Evolutionary conservation across 192 early-diverging fungal genomes (phyloP).

Genomic region (Chytriomyces confervae): DNA sequence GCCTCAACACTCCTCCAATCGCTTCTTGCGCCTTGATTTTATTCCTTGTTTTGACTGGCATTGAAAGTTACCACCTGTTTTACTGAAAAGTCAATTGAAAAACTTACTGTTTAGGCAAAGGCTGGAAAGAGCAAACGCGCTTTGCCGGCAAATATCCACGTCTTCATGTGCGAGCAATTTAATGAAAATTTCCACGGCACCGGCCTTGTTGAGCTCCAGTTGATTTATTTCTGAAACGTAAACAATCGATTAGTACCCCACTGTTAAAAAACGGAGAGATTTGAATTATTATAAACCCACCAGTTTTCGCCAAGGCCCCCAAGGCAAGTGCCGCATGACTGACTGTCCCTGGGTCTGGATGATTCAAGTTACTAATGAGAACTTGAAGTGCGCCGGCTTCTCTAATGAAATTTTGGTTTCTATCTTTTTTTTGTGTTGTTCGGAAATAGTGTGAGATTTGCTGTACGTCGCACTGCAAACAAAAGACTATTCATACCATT

Average conservation of each 20-base stretch:
- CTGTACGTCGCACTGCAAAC: background rate
- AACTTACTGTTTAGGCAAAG: constrained; percentile 52
- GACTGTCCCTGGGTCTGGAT: constrained; percentile 39
- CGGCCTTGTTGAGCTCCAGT: constrained; percentile 55
- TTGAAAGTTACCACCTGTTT: background rate
- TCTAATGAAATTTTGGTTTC: constrained; percentile 46
- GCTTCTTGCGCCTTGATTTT: constrained; percentile 45
- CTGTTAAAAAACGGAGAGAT: background rate
- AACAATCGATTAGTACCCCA: constrained; percentile 47
- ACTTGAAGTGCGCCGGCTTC: constrained; percentile 49
- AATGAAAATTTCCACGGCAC: constrained; percentile 48
- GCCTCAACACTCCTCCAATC: constrained; percentile 42
- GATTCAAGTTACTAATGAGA: constrained; percentile 39
- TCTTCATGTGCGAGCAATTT: constrained; percentile 53
- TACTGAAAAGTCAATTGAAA: constrained; percentile 5
- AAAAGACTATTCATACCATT: constrained; percentile 28
- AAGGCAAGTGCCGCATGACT: constrained; percentile 54
- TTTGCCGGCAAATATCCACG: constrained; percentile 47
- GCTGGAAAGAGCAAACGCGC: constrained; percentile 50
- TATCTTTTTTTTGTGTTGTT: constrained; percentile 28
- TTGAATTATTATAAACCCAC: constrained; percentile 14
- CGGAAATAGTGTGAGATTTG: background rate
- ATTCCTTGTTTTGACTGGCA: constrained; percentile 48
- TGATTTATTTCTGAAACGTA: constrained; percentile 48
- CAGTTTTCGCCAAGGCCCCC: constrained; percentile 52